A percentile compares a stretch with the other conserved stretches of the same genome.
Conservation (phyloP, 352 stramenopile species). For the Plasmopara halstedii region DNA sequence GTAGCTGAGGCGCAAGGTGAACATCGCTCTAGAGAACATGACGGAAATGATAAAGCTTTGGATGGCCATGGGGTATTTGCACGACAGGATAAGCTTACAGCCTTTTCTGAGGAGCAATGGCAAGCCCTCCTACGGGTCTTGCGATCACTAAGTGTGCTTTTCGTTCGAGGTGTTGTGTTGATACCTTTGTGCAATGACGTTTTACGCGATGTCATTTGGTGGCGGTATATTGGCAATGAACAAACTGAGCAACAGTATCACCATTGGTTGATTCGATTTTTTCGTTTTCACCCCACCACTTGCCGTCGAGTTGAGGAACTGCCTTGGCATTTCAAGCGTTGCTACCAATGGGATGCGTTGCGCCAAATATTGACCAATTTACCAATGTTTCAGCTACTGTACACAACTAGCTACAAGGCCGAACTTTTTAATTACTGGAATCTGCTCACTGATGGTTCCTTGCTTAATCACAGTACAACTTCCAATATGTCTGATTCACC, state of each 20-base stretch:
- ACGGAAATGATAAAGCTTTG: slow-evolving; percentile 2
- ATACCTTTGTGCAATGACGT: slow-evolving; percentile 85
- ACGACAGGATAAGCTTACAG: slow-evolving; percentile 19
- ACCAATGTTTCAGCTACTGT: slow-evolving; percentile 89
- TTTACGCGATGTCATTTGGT: slow-evolving; percentile 84
- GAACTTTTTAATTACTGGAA: slow-evolving; percentile 91
- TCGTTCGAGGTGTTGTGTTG: slow-evolving; percentile 79
- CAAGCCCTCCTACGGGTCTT: slow-evolving; percentile 65
- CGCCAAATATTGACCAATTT: slow-evolving; percentile 85
- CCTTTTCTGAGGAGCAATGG: slow-evolving; percentile 68
- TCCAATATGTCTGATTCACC: slow-evolving; percentile 26
- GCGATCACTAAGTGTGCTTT: slow-evolving; percentile 62
- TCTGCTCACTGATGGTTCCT: slow-evolving; percentile 69
- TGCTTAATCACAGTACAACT: slow-evolving; percentile 37
- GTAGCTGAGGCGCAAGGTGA: slow-evolving; percentile 31
- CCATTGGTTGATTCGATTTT: slow-evolving; percentile 81
- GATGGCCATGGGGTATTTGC: slow-evolving; percentile 18
- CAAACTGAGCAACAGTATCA: slow-evolving; percentile 63
- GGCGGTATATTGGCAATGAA: slow-evolving; percentile 75
- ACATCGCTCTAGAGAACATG: slow-evolving; percentile 13
- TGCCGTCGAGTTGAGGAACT: slow-evolving; percentile 84
- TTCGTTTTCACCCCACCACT: slow-evolving; percentile 69
- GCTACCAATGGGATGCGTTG: slow-evolving; percentile 80
- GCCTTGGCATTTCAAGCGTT: slow-evolving; percentile 89
- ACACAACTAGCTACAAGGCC: slow-evolving; percentile 81